Evolutionary conservation across 2,329 filamentous ascomycete genomes (phyloP).

Genomic region (Talaromyces sp.): DNA sequence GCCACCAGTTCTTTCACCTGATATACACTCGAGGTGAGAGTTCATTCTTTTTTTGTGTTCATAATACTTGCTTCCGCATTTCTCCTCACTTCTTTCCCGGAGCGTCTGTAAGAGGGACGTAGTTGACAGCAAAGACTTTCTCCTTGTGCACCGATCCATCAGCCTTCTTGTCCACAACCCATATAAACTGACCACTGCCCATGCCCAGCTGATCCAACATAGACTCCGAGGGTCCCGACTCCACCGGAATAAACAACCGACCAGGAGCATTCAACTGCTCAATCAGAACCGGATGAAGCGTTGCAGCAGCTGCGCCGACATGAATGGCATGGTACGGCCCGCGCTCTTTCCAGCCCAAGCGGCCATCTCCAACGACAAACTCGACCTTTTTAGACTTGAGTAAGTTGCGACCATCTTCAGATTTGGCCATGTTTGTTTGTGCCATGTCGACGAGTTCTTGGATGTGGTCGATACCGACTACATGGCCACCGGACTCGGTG

Average conservation of each 20-base stretch:
- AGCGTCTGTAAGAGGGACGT: constrained; percentile 57
- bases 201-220: constrained; percentile 14
- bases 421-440: constrained; percentile 60
- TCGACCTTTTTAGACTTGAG: constrained; percentile 59
- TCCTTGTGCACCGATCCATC: constrained; percentile 51
- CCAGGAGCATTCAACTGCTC: constrained; percentile 75
- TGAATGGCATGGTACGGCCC: constrained; percentile 86
- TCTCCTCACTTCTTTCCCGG: constrained; percentile 26
- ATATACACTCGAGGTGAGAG: not conserved
- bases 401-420: constrained; percentile 51
- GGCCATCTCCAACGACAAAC: constrained; percentile 71
- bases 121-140: constrained; percentile 57
- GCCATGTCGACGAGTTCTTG: constrained; percentile 56
- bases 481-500: constrained; percentile 37
- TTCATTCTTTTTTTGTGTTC: not conserved
- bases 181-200: constrained; percentile 50
- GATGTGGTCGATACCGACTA: constrained; percentile 74
- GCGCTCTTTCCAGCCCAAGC: constrained; percentile 56
- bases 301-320: constrained; percentile 77
- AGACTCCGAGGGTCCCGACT: constrained; percentile 33
- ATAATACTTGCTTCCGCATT: not conserved
- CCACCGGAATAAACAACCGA: constrained; percentile 61
- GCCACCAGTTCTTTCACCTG: not conserved
- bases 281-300: constrained; percentile 65
- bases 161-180: constrained; percentile 56